These are phyloP conservation scores for Psilocybe sp. DNA, from an alignment of 768 basidiomycete genomes.

Conservation along the genomic window DNA sequence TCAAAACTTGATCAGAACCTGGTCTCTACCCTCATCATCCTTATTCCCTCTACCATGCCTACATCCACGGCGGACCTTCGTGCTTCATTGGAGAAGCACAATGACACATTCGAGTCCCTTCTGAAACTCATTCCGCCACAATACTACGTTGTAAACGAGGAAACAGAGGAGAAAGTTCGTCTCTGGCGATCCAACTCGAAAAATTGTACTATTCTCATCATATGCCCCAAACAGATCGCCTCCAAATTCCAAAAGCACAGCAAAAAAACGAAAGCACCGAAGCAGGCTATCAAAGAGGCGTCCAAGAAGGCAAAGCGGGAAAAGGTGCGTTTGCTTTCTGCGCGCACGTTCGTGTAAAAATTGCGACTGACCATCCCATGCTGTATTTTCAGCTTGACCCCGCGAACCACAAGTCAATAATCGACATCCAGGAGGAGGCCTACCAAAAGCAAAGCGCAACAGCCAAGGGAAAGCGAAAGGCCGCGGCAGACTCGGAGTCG, in stretches of 20 bases:
- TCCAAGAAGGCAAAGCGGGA: conserved; percentile 85
- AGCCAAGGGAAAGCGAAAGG: conserved; percentile 48
- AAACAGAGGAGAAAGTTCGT: conserved; percentile 63
- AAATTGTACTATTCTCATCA: neutral
- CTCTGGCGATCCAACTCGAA: neutral
- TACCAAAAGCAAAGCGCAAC: conserved; percentile 18
- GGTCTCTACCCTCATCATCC: too few species aligned
- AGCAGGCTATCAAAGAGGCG: conserved; percentile 85
- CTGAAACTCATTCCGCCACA: conserved; percentile 85
- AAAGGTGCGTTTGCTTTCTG: conserved; percentile 51
- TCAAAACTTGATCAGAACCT: too few species aligned
- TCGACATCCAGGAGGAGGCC: conserved; percentile 71
- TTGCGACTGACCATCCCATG: conserved; percentile 3
- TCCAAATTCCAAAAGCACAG: conserved; percentile 85
- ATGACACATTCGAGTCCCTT: conserved; percentile 80
- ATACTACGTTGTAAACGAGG: conserved; percentile 77
- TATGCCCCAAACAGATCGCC: conserved; percentile 33
- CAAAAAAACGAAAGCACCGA: conserved; percentile 79
- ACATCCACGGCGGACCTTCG: conserved; percentile 48
- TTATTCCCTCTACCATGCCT: conserved; percentile 31
- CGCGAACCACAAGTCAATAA: conserved; percentile 71
- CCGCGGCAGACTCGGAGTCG: conserved; percentile 27
- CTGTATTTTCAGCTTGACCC: conserved; percentile 74
- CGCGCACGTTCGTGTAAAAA: neutral
- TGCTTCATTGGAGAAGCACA: conserved; percentile 76